Percentiles rank a stretch among this genome's conserved stretches.
Evolutionary conservation across 2,329 filamentous ascomycete genomes (phyloP).

Genomic region (Coniochaeta sp.): DNA sequence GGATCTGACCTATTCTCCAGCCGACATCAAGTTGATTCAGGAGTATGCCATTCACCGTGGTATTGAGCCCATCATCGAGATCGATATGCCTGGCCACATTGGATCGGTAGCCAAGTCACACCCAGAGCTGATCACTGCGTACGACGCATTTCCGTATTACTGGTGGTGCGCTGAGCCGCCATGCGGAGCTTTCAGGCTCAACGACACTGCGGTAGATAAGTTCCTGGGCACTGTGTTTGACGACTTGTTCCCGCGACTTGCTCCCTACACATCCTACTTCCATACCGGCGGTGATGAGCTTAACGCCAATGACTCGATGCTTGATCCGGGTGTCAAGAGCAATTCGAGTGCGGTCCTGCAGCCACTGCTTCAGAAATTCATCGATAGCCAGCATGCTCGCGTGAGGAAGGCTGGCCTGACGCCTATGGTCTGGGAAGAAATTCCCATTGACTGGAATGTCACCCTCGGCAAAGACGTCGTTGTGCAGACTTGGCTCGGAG

Average conservation of each 20-base stretch:
- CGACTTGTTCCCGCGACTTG: slow-evolving; percentile 68
- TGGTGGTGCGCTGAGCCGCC: slow-evolving; percentile 56
- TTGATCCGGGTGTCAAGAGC: slow-evolving; percentile 65
- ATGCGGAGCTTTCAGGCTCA: slow-evolving; percentile 68
- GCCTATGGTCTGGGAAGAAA: slow-evolving; percentile 85
- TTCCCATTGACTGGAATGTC: slow-evolving; percentile 71
- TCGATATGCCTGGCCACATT: slow-evolving; percentile 77
- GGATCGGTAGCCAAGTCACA: slow-evolving; percentile 57
- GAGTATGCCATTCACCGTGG: slow-evolving; percentile 62
- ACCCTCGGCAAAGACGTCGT: slow-evolving; percentile 63
- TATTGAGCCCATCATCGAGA: slow-evolving; percentile 65
- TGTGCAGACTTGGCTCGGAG: slow-evolving; percentile 71
- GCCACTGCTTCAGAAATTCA: slow-evolving; percentile 71
- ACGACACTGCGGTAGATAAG: slow-evolving; percentile 58
- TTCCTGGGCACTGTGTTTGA: slow-evolving; percentile 67
- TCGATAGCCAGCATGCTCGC: slow-evolving; percentile 61
- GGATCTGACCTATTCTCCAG: slow-evolving; percentile 58
- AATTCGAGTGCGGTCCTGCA: slow-evolving; percentile 58
- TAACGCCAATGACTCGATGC: slow-evolving; percentile 64
- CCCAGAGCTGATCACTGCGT: slow-evolving; percentile 65
- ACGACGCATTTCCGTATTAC: slow-evolving; percentile 47
- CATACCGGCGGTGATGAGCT: slow-evolving; percentile 86
- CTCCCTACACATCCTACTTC: slow-evolving; percentile 66
- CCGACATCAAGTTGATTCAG: slow-evolving; percentile 60
- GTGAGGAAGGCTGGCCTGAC: slow-evolving; percentile 57